Conservation (phyloP, 139 green algal genomes). For the Picochlorum sp. region DNA sequence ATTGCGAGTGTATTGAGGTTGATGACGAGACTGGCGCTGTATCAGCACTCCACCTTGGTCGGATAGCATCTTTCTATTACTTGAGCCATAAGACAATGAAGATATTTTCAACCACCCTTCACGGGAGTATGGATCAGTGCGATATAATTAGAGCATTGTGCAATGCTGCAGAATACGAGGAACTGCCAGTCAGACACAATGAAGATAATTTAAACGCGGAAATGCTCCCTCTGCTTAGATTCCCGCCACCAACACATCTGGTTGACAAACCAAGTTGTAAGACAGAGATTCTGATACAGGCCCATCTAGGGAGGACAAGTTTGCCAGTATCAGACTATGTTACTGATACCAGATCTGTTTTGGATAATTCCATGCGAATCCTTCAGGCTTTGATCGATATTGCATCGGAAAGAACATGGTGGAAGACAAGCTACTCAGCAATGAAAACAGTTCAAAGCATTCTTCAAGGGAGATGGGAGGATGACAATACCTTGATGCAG, state of each 20-base stretch:
- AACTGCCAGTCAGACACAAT: constrained; percentile 96
- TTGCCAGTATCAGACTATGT: constrained; percentile 92
- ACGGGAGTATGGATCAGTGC: constrained; percentile 41
- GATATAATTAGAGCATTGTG: constrained; percentile 60
- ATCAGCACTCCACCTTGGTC: constrained; percentile 48
- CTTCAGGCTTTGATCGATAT: constrained; percentile 90
- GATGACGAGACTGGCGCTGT: constrained; percentile 48
- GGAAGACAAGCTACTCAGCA: constrained; percentile 58
- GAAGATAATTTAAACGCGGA: constrained; percentile 90
- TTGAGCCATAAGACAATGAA: constrained; percentile 78
- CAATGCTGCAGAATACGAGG: constrained; percentile 81
- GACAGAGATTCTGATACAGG: constrained; percentile 86
- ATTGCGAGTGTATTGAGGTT: constrained; percentile 59
- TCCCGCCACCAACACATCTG: constrained; percentile 1
- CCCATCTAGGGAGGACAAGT: constrained; percentile 69
- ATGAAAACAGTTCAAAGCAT: constrained; percentile 80
- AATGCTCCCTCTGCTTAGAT: constrained; percentile 52
- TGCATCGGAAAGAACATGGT: constrained; percentile 65
- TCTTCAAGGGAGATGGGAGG: constrained; percentile 72
- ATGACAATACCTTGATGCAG: constrained; percentile 54
- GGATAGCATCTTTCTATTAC: constrained; percentile 93
- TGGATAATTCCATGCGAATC: constrained; percentile 88
- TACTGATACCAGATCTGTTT: constrained; percentile 83
- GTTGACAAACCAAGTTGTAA: constrained; percentile 90
- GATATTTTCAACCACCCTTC: constrained; percentile 55